Percentiles rank a stretch among this genome's conserved stretches.
Evolutionary conservation across 768 basidiomycete genomes (phyloP).

Genomic region (Russula brevipes): DNA sequence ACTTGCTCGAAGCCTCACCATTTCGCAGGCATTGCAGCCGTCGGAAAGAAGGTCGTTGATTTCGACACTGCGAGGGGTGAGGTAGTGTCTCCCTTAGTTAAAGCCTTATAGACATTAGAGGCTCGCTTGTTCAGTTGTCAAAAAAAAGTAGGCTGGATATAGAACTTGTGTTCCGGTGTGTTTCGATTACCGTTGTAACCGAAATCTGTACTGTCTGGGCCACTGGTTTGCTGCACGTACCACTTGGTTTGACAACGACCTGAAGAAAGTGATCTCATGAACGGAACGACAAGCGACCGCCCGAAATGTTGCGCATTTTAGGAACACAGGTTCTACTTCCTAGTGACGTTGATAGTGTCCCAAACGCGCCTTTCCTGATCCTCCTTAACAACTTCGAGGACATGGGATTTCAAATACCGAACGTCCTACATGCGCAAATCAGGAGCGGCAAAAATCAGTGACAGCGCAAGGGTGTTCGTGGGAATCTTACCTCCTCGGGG

Average conservation of each 20-base stretch:
- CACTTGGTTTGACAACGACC: too few species aligned
- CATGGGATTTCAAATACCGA: constrained; percentile 81
- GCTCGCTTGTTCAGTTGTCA: neutral
- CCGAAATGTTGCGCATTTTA: constrained; percentile 2
- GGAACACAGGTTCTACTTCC: constrained; percentile 37
- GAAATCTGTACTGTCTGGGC: constrained; percentile 5
- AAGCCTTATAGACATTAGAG: constrained; percentile 48
- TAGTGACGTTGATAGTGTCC: constrained; percentile 72
- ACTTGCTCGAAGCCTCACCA: neutral
- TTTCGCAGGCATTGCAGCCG: constrained; percentile 60
- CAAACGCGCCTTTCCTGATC: constrained; percentile 70
- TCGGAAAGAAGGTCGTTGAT: constrained; percentile 79
- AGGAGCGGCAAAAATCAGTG: neutral
- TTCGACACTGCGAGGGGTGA: constrained; percentile 79
- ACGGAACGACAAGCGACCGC: neutral
- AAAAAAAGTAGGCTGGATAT: neutral
- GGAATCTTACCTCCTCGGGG: constrained; percentile 60
- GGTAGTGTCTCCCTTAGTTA: constrained; percentile 69
- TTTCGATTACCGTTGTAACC: neutral
- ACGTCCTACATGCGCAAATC: constrained; percentile 55
- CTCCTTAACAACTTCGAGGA: constrained; percentile 69
- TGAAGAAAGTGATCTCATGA: neutral
- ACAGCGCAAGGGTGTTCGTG: neutral
- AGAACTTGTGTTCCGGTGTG: neutral
- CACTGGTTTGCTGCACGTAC: neutral